Evolutionary conservation across 805 yeast species (phyloP).

Genomic region (Candida khao-thaluensis): DNA sequence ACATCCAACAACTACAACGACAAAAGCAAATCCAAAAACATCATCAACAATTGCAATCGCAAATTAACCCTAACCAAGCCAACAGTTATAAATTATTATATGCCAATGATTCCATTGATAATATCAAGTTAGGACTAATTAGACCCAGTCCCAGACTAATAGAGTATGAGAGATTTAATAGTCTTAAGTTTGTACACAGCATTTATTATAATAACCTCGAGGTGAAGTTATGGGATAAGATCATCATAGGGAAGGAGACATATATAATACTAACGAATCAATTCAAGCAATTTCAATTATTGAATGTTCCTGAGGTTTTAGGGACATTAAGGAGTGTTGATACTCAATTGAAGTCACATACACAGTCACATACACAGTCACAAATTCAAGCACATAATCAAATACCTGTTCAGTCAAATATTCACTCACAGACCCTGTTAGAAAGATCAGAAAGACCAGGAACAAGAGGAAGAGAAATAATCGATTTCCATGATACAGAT

Average conservation of each 20-base stretch:
- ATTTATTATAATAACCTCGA: conserved; percentile 10
- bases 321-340: not conserved
- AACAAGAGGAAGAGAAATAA: not conserved
- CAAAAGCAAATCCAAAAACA: conserved; percentile 9
- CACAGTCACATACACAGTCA: no score
- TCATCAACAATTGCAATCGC: conserved; percentile 5
- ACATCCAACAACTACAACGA: conserved; percentile 24
- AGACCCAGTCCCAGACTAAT: conserved; percentile 7
- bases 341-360: no score
- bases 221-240: conserved; percentile 13
- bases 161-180: conserved; percentile 13
- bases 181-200: conserved; percentile 2
- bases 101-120: conserved; percentile 5
- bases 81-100: conserved; percentile 12
- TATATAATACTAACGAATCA: conserved; percentile 14
- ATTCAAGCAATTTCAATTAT: conserved; percentile 11
- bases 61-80: conserved; percentile 7
- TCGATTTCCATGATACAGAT: conserved; percentile 1
- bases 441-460: no score
- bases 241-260: conserved; percentile 6
- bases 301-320: conserved; percentile 7
- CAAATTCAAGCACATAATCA: not conserved
- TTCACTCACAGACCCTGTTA: no score
- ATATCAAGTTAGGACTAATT: conserved; percentile 13
- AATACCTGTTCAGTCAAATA: no score